Evolutionary conservation across 331 rosid genomes (phyloP), one percentile per base, ranked within the genome.

Genomic region (Ulmus americana): DNA sequence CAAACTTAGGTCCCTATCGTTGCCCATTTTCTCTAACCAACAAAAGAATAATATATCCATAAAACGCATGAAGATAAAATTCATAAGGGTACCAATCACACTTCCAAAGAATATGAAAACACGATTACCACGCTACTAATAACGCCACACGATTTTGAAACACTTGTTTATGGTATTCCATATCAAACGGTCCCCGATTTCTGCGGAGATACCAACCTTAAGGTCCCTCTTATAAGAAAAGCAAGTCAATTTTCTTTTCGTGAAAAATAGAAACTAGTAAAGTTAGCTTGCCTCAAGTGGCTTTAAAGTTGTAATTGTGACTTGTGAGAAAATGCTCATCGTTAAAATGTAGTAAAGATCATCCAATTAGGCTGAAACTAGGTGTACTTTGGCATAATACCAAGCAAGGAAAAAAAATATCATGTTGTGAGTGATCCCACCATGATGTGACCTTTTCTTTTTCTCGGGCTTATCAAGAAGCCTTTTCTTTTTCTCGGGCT

Each of bases 361-460:
- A 12, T 5, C 61, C 44, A 63, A 50, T 41, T 12, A 39, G 22
- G 58, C 62, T 45, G 63, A 60, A 61, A 58, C 55, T 50, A 61
- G 73, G 55, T 39, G 45, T n/a, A 0, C 3, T 15, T 14, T 43
- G 28, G 28, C 2, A 8, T 43, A 35, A 43, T 9, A 8, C 3
- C 3, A 28, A 28, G 35, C 35, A 28, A 28, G 35, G 35, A 3
- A 28, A 28, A 28, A 1, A 39, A 72, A 20, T 47, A 71, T 49
- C 54, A 10, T 61, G 20, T 42, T 8, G 39, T 47, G 12, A 45
- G 50, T 72, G 71, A 74, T 68, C 45, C 73, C 64, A 22, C 51
- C 20, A n/a, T 15, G 58, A 70, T 42, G 48, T 49, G 77, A 68
- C 61, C 39, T 68, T 68, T 56, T 28, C 0, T 22, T 22, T 28